A percentile compares a stretch with the other conserved stretches of the same genome.
phyloP scores from a whole-genome alignment of 805 yeast species.

The Saccharomycopsis vini region DNA sequence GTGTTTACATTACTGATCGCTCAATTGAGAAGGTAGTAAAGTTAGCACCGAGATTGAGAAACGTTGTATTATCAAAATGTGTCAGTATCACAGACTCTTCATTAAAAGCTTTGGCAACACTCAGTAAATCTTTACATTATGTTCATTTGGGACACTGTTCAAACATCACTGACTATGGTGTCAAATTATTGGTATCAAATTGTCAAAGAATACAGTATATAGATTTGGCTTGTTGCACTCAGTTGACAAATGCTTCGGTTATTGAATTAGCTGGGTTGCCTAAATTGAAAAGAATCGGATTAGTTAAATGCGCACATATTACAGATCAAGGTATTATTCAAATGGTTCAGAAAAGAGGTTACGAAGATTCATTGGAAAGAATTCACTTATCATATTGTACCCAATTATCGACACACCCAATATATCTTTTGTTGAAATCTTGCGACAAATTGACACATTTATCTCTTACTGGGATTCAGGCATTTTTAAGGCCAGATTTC shows the following conservation, averaged over 20 bases:
- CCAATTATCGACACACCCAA: slow-evolving; percentile 68
- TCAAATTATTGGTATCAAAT: slow-evolving; percentile 57
- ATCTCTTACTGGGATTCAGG: slow-evolving; percentile 82
- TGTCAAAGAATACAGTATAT: slow-evolving; percentile 86
- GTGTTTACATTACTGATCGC: slow-evolving; percentile 71
- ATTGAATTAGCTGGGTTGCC: slow-evolving; percentile 69
- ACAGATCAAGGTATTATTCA: slow-evolving; percentile 75
- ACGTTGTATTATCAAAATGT: slow-evolving; percentile 86
- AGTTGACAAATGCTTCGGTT: slow-evolving; percentile 76
- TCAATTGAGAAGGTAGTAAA: slow-evolving; percentile 63
- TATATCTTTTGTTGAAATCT: slow-evolving; percentile 59
- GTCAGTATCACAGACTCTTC: slow-evolving; percentile 76
- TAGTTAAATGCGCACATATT: slow-evolving; percentile 83
- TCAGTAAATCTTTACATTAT: slow-evolving; percentile 78
- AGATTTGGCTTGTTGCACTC: slow-evolving; percentile 90
- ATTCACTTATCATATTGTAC: slow-evolving; percentile 91
- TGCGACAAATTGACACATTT: slow-evolving; percentile 87
- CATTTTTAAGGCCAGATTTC: slow-evolving; percentile 81
- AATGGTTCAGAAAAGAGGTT: slow-evolving; percentile 57
- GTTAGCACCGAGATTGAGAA: slow-evolving; percentile 78
- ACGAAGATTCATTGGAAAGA: slow-evolving; percentile 78
- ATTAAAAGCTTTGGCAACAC: slow-evolving; percentile 55
- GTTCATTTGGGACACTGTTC: slow-evolving; percentile 92
- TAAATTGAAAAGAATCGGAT: slow-evolving; percentile 78
- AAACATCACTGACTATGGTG: slow-evolving; percentile 84